phyloP scores from a whole-genome alignment of 2,329 filamentous ascomycete genomes.

The Botrytis fabae region DNA sequence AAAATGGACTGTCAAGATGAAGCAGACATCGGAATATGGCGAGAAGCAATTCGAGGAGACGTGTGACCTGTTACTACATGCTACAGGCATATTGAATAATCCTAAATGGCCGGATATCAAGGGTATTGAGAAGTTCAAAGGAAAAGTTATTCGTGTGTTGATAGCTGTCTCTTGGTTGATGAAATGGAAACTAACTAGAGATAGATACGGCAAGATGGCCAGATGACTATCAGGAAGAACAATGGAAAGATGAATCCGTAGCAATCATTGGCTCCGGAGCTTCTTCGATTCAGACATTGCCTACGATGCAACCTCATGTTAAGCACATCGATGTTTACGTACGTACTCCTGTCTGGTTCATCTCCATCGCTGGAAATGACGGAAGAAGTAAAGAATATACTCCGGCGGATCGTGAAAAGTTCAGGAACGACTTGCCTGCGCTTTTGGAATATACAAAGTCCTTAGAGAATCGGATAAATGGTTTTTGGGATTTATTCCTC shows the following conservation, averaged over 20 bases:
- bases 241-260: slow-evolving; percentile 40
- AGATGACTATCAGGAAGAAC: slow-evolving; percentile 36
- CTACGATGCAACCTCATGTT: slow-evolving; percentile 45
- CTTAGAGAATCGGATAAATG: slow-evolving; percentile 46
- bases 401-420: slow-evolving; percentile 45
- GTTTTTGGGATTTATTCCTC: slow-evolving; percentile 50
- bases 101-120: slow-evolving; percentile 51
- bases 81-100: slow-evolving; percentile 35
- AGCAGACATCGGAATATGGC: slow-evolving; percentile 39
- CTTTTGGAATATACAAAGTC: slow-evolving; percentile 33
- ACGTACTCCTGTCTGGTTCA: slow-evolving; percentile 51
- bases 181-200: not conserved
- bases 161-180: not conserved
- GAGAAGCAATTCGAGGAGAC: slow-evolving; percentile 33
- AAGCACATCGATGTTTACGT: slow-evolving; percentile 52
- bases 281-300: slow-evolving; percentile 43
- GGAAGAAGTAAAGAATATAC: slow-evolving; percentile 49
- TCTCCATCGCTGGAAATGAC: slow-evolving; percentile 48
- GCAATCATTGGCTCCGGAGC: slow-evolving; percentile 45
- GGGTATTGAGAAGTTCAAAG: slow-evolving; percentile 49
- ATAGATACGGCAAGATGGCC: slow-evolving; percentile 50
- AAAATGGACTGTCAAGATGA: slow-evolving; percentile 51
- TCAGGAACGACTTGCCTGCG: slow-evolving; percentile 44
- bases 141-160: slow-evolving; percentile 46
- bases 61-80: slow-evolving; percentile 34